These are phyloP conservation scores for Amauroascus niger DNA, from an alignment of 2,329 filamentous ascomycete species.

Conservation along the genomic window DNA sequence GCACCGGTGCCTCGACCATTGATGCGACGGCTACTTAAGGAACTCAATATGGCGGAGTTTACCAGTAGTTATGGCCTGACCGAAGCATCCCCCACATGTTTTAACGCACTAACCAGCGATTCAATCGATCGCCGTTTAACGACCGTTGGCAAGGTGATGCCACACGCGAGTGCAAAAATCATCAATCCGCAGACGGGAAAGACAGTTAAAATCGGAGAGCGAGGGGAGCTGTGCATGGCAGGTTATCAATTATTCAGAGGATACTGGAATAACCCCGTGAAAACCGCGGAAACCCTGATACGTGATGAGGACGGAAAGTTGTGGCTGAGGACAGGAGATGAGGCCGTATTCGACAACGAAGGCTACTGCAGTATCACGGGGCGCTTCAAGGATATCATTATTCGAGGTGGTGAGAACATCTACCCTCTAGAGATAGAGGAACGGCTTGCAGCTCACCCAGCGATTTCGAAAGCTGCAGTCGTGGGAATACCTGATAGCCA, in stretches of 20 bases:
- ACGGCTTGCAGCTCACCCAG: slow-evolving; percentile 55
- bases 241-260: slow-evolving; percentile 61
- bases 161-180: slow-evolving; percentile 68
- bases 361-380: slow-evolving; percentile 67
- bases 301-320: slow-evolving; percentile 49
- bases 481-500: slow-evolving; percentile 60
- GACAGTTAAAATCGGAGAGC: slow-evolving; percentile 56
- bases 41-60: slow-evolving; percentile 67
- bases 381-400: slow-evolving; percentile 71
- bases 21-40: slow-evolving; percentile 61
- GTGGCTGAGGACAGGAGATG: slow-evolving; percentile 59
- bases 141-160: slow-evolving; percentile 67
- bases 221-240: slow-evolving; percentile 66
- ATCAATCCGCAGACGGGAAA: slow-evolving; percentile 54
- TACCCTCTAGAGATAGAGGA: slow-evolving; percentile 70
- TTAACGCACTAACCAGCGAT: slow-evolving; percentile 69
- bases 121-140: slow-evolving; percentile 55
- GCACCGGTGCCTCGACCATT: slow-evolving; percentile 65
- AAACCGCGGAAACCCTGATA: slow-evolving; percentile 62
- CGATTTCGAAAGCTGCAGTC: slow-evolving; percentile 55
- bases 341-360: slow-evolving; percentile 43
- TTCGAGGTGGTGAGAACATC: slow-evolving; percentile 62
- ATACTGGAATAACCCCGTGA: slow-evolving; percentile 59
- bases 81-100: slow-evolving; percentile 69
- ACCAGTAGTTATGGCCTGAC: slow-evolving; percentile 62